A percentile compares a stretch with the other conserved stretches of the same genome.
Conservation (phyloP, 768 basidiomycete genomes). For the Mycena polygramma region DNA sequence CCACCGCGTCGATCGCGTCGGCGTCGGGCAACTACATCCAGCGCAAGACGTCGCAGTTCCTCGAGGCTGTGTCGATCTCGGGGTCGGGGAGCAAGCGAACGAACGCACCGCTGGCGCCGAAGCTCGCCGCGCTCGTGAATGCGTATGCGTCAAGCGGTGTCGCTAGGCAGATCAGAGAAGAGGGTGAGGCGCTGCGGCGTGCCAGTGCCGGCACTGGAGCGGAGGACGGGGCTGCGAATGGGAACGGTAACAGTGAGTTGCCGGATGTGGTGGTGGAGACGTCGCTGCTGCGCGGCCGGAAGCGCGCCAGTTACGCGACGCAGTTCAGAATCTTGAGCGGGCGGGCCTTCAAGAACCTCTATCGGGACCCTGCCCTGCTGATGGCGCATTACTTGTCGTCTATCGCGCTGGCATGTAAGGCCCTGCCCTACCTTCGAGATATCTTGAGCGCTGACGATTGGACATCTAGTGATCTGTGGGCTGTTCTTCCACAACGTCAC, state of each 20-base stretch:
- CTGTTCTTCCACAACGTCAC: conserved; percentile 92
- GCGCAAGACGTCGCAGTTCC: conserved; percentile 79
- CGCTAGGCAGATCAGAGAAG: conserved; percentile 69
- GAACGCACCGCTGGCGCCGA: conserved; percentile 61
- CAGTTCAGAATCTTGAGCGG: conserved; percentile 97
- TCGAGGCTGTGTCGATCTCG: conserved; percentile 65
- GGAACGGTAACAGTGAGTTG: conserved; percentile 52
- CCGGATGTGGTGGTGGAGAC: conserved; percentile 81
- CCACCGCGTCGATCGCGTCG: conserved; percentile 46
- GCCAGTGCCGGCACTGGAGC: conserved; percentile 46
- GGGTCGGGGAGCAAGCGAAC: conserved; percentile 40
- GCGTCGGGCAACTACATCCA: conserved; percentile 69
- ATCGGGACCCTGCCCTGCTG: conserved; percentile 93
- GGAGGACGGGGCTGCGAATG: conserved; percentile 26
- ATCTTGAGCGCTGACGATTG: conserved; percentile 18
- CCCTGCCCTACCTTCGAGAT: conserved; percentile 11
- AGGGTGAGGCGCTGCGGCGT: conserved; percentile 66
- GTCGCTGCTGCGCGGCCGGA: conserved; percentile 73
- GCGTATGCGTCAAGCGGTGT: conserved; percentile 79
- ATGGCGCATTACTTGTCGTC: conserved; percentile 91
- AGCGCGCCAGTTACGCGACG: conserved; percentile 87
- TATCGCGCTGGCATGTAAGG: conserved; percentile 85
- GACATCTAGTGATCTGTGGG: conserved; percentile 83
- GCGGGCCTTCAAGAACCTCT: conserved; percentile 97
- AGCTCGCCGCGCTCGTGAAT: conserved; percentile 79